Base-by-base conservation (phyloP, 257 asterid genomes). In the Forsythia viridissima region DNA sequence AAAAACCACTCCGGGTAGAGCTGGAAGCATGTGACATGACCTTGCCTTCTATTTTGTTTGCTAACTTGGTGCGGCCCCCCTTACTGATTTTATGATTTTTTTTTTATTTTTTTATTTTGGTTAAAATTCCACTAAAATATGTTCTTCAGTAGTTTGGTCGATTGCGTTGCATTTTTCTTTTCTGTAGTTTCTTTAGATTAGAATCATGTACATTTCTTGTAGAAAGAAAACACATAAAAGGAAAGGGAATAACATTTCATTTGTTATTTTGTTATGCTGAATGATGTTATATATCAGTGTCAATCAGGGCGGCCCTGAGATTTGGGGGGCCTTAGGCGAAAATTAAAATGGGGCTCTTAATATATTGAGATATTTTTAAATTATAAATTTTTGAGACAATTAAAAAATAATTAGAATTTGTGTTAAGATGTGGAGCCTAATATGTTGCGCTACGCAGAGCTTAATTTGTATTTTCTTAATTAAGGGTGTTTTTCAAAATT, bases 21-120 rank as follows among this genome's bases (percentile, higher is more conserved):
- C 89, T 41, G 92, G 84, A 84, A 86, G 88, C 79, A 75, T 77
- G 85, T 86, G 90, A 83, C n/a, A 24, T 15, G 80, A 71, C 70
- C 13, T 73, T 74, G 80, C 80, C 40, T 57, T 42, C 11, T 82
- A 16, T 68, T 82, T 82, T 82, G 81, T 59, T 80, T 80, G 71
- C 80, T 78, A 73, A 80, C 82, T 74, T 71, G 76, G 44, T 79
- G 70, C 73, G 77, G 30, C 72, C 75, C 21, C 16, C 16, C 9
- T 21, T 71, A 76, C n/a, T 52, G 42, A 37, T 68, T 73, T 72
- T 59, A 39, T 43, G 70, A 70, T 37, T 79, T 30, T 75, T 42
- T 30, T 30, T 30, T 30, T 30, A 30, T 30, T 30, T 30, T 30
- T 30, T 1, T 30, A 24, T 30, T 79, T 84, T 78, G 41, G 52